Conservation (phyloP, 176 grass and related monocot species). For the Tillandsia fasciculata region DNA sequence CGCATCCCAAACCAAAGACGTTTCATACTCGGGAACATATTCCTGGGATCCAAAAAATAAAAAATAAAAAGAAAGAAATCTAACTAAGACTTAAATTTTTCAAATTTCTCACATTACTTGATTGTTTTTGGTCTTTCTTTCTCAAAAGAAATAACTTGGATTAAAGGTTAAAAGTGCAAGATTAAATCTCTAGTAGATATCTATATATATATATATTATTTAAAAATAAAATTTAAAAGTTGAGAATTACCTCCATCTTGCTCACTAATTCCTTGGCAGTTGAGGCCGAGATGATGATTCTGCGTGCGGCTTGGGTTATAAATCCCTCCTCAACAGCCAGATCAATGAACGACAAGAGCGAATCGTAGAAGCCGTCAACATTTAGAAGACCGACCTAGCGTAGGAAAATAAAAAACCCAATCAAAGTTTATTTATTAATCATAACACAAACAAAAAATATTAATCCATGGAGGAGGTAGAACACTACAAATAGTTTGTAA, state of each 20-base stretch:
- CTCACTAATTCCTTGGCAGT: slow-evolving; percentile 62
- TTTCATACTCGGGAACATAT: slow-evolving; percentile 54
- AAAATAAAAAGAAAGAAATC: not conserved
- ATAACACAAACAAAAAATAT: not conserved
- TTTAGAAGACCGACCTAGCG: slow-evolving; percentile 75
- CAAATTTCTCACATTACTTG: no score
- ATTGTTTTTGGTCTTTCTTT: no score
- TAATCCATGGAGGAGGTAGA: slow-evolving; percentile 6
- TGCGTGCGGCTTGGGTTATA: slow-evolving; percentile 48
- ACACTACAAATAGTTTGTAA: not conserved
- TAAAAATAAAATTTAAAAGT: not conserved
- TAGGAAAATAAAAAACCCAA: no score
- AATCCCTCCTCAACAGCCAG: slow-evolving; percentile 77
- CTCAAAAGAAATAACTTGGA: no score
- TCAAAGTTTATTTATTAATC: not conserved
- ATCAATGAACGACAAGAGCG: slow-evolving; percentile 78
- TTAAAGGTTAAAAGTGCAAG: not conserved
- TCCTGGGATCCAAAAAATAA: slow-evolving; percentile 24
- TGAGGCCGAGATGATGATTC: slow-evolving; percentile 70
- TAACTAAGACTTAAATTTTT: not conserved
- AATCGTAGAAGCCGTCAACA: slow-evolving; percentile 85
- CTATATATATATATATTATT: no score
- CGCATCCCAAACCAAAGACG: slow-evolving; percentile 15
- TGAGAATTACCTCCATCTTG: slow-evolving; percentile 56
- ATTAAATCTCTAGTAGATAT: not conserved